Evolutionary conservation across 2,329 filamentous ascomycete species (phyloP).

Genomic region (Microsporum ferrugineum): DNA sequence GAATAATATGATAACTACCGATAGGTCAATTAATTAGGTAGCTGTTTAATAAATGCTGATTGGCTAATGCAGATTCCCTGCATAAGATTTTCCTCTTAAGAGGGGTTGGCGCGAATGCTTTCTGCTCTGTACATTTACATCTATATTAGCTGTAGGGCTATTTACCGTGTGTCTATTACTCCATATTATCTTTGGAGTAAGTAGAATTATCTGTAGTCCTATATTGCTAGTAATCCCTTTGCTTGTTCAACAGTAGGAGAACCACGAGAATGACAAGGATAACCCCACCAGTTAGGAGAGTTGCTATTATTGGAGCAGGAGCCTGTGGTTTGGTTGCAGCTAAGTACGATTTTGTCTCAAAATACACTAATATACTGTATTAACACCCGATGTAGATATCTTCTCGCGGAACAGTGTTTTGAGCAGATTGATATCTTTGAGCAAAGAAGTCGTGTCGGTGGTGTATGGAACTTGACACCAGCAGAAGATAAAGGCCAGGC

Average conservation of each 20-base stretch:
- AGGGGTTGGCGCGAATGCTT: neutral
- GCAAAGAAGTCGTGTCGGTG: conserved; percentile 63
- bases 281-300: conserved; percentile 21
- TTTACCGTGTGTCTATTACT: neutral
- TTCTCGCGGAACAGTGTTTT: conserved; percentile 60
- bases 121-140: neutral
- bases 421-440: conserved; percentile 66
- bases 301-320: conserved; percentile 75
- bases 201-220: neutral
- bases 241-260: neutral
- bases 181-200: neutral
- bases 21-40: neutral
- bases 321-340: conserved; percentile 67
- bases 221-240: neutral
- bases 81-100: neutral
- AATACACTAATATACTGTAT: neutral
- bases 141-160: too few relatives aligned
- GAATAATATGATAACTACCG: neutral
- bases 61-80: neutral
- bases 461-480: conserved; percentile 72
- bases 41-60: neutral
- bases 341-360: conserved; percentile 37
- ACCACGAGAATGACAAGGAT: conserved; percentile 6
- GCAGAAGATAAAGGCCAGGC: conserved; percentile 35
- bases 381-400: conserved; percentile 40